phyloP scores from a whole-genome alignment of 352 stramenopile species.

The Phytophthora pini region DNA sequence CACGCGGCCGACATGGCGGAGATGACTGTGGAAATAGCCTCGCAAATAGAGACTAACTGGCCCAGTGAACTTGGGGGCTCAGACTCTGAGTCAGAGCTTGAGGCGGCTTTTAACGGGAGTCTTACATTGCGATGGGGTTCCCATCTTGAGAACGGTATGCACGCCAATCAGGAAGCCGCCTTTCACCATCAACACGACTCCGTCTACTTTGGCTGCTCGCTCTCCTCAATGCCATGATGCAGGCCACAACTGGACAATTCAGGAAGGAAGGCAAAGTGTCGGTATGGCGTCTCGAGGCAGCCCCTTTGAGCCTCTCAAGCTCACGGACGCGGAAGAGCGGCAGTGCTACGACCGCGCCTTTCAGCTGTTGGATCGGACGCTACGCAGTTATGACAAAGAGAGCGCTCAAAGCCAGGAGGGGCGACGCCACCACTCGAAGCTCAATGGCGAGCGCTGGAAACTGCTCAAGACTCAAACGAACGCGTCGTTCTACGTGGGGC shows the following conservation, averaged over 20 bases:
- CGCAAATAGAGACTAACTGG: not conserved
- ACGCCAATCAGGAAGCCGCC: conserved; percentile 4
- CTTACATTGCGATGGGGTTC: not conserved
- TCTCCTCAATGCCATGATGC: conserved; percentile 13
- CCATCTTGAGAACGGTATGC: conserved; percentile 1
- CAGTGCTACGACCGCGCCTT: conserved; percentile 26
- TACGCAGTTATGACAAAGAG: conserved; percentile 33
- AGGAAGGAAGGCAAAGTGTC: not conserved
- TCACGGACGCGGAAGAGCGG: conserved; percentile 21
- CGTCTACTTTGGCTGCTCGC: not conserved
- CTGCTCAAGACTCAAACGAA: conserved; percentile 31
- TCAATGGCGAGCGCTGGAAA: conserved; percentile 33
- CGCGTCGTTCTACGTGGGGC: conserved; percentile 30
- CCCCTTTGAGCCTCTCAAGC: conserved; percentile 13
- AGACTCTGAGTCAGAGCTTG: not conserved
- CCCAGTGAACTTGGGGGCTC: not conserved
- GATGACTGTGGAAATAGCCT: conserved; percentile 13
- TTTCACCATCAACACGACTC: conserved; percentile 9
- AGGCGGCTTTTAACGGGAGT: conserved; percentile 1
- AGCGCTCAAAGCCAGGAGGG: not conserved
- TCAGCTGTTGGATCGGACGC: conserved; percentile 35
- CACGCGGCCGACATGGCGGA: conserved; percentile 6
- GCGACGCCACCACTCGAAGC: conserved; percentile 24
- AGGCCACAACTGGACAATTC: conserved; percentile 17
- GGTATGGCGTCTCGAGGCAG: conserved; percentile 11